A percentile compares a stretch with the other conserved stretches of the same genome.
These are phyloP conservation scores for Ogataea saltuana DNA, from an alignment of 805 yeast species.

Conservation along the genomic window DNA sequence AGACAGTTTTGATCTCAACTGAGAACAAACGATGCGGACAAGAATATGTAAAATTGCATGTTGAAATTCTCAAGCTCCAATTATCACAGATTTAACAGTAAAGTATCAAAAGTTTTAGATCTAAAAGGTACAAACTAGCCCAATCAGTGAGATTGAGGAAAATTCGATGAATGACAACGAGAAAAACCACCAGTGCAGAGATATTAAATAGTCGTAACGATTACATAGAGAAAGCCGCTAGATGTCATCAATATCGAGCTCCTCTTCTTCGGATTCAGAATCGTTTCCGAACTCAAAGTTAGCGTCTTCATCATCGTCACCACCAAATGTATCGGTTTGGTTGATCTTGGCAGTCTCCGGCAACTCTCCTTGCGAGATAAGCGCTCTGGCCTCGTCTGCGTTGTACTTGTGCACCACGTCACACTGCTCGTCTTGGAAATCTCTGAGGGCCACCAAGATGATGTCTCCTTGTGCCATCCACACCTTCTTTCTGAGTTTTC, in stretches of 20 bases:
- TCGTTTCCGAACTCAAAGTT: conserved; percentile 98
- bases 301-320: conserved; percentile 95
- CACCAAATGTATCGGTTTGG: conserved; percentile 96
- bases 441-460: conserved; percentile 92
- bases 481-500: conserved; percentile 98
- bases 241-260: conserved; percentile 93
- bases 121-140: conserved; percentile 2
- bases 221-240: conserved; percentile 30
- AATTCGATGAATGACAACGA: neutral
- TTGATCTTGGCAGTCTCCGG: conserved; percentile 97
- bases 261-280: conserved; percentile 73
- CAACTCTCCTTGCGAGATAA: conserved; percentile 93
- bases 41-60: neutral
- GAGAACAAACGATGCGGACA: conserved; percentile 11
- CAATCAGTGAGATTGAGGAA: neutral
- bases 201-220: conserved; percentile 3
- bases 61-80: neutral
- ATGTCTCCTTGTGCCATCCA: conserved; percentile 99
- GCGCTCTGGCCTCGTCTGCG: conserved; percentile 96
- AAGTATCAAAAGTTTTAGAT: neutral
- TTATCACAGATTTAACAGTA: neutral
- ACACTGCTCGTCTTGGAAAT: conserved; percentile 97
- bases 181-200: conserved; percentile 1
- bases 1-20: conserved; percentile 59
- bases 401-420: conserved; percentile 96